Evolutionary conservation across 1,284 basidiomycete species (phyloP), one percentile per base, ranked within the genome.

Genomic region (Rhodotorula sp.): DNA sequence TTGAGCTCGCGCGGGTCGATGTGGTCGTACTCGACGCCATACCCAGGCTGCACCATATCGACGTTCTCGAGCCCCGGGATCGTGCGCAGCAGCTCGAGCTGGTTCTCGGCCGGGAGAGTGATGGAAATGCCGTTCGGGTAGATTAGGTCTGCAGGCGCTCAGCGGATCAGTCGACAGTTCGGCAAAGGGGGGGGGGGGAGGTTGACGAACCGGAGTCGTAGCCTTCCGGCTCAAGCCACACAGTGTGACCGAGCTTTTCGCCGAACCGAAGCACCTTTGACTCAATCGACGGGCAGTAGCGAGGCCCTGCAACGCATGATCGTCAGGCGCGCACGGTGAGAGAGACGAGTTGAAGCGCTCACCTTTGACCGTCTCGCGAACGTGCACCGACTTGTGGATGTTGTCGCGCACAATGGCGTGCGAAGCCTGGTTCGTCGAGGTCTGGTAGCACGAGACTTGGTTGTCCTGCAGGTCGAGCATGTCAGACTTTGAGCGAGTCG

Each of bases 221-320:
- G 0, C 93, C 93, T 80, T 95, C 93, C 0, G 92, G 93, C 78
- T 96, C 93, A 8, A 96, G 84, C 92, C 92, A 95, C 46, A 95
- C 86, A 2, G 84, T 88, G 78, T 96, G 93, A 19, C 83, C 83
- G 4, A 84, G 81, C 80, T 91, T 92, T 68, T 90, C 82, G 4
- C 86, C 86, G 79, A 95, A 95, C 14, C 91, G 87, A 46, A 88
- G 84, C 13, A 95, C 87, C 79, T 96, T 96, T 23, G 91, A 87
- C 79, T 96, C 93, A 2, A 96, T 85, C 2, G 91, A 93, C 3
- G 93, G 93, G 76, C 93, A 96, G 81, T 95, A 95, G 34, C 93
- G 86, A 8, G 93, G 93, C 1, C 92, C 92, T 89, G 73, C 52
- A 55, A 44, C 21, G 21, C 52, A 23, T 12, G 34, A 17, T 42